These are phyloP conservation scores for Dictyostelium gargantuum DNA, from an alignment of 208 protist genomes.

Conservation along the genomic window DNA sequence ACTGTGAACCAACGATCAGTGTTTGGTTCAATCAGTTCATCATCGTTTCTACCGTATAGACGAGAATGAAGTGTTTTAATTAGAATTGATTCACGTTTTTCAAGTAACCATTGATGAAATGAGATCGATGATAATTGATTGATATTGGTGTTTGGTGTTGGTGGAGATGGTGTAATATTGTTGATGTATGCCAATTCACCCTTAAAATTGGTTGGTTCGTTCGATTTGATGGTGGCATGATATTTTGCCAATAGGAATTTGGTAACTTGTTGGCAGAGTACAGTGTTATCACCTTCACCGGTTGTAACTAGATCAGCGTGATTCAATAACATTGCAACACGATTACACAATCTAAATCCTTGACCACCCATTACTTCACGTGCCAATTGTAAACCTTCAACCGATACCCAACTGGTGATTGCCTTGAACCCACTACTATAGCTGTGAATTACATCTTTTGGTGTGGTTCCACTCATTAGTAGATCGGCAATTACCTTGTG, in stretches of 20 bases:
- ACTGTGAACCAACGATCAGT: background rate
- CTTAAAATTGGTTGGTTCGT: background rate
- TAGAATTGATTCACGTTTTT: constrained; percentile 4
- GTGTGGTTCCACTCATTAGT: background rate
- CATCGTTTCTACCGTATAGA: background rate
- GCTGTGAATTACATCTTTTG: constrained; percentile 16
- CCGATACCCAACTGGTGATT: background rate
- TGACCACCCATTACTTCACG: constrained; percentile 60
- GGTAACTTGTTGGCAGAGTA: constrained; percentile 23
- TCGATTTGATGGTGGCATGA: background rate
- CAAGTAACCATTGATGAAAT: constrained; percentile 34
- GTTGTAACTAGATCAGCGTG: constrained; percentile 9
- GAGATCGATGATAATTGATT: background rate
- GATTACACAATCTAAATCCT: background rate
- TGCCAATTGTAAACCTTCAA: background rate
- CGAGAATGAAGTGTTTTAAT: constrained; percentile 17
- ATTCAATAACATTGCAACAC: background rate
- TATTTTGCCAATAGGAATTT: constrained; percentile 15
- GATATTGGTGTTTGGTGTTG: background rate
- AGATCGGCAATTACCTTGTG: background rate
- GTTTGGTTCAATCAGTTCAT: background rate
- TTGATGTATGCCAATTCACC: constrained; percentile 38
- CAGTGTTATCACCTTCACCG: constrained; percentile 62
- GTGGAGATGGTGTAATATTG: background rate
- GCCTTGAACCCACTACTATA: constrained; percentile 49